A percentile compares a stretch with the other conserved stretches of the same genome.
These are phyloP conservation scores for Cucumis sativus DNA, from an alignment of 306 rosid genomes.

Conservation along the genomic window DNA sequence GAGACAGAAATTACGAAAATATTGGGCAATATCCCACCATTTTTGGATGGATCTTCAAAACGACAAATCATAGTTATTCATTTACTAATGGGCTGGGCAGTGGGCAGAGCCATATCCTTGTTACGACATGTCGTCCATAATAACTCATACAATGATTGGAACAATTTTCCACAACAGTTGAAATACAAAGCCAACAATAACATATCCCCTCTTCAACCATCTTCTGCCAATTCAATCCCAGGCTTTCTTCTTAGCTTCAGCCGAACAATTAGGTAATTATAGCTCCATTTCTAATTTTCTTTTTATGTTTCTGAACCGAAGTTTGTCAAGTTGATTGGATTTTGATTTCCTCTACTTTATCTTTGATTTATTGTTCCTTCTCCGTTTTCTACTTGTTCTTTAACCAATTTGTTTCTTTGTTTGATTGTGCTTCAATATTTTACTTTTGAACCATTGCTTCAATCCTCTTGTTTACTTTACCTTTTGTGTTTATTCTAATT, in stretches of 20 bases:
- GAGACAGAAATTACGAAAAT: too few relatives aligned
- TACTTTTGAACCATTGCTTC: background rate
- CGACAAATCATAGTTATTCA: background rate
- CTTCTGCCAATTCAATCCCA: background rate
- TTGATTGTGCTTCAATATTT: background rate
- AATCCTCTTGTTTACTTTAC: background rate
- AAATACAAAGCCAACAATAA: background rate
- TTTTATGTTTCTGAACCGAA: background rate
- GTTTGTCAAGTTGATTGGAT: background rate
- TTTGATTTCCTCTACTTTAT: background rate
- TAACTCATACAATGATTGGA: too few relatives aligned
- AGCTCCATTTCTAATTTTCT: background rate
- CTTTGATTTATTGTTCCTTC: background rate
- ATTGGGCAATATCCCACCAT: background rate
- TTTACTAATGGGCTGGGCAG: background rate
- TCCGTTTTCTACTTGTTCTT: background rate
- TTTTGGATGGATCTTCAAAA: background rate
- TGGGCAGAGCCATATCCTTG: background rate
- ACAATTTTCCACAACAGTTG: background rate
- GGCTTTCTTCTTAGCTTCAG: background rate
- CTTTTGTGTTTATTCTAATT: background rate
- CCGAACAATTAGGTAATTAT: background rate
- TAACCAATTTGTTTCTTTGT: background rate
- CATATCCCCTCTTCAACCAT: background rate
- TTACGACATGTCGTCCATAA: background rate